Evolutionary conservation across 352 stramenopile genomes (phyloP), one percentile per base, ranked within the genome.

Genomic region (Blastocystis sp.): DNA sequence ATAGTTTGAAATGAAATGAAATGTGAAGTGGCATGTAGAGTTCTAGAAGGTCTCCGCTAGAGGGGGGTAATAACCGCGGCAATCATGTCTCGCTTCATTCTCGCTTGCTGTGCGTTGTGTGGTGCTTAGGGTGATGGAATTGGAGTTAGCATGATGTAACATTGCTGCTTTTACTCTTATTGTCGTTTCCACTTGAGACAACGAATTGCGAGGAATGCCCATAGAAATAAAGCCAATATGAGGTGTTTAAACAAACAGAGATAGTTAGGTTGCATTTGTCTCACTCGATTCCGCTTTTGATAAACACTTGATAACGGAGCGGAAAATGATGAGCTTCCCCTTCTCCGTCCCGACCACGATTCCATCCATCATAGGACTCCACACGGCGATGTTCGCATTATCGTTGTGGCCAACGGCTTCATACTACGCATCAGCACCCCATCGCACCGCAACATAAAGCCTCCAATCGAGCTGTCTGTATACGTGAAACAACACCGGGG

Each of bases 361-460:
- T 53, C 66, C 66, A 53, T 77, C 66, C 66, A 77, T 77, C n/a
- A 5, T 19, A 48, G 66, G 66, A 40, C 41, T 61, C 66, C 66
- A 77, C 21, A 59, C 52, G 9, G 66, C 66, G n/a, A 77, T 77
- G 60, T 77, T 77, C 4, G 66, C 66, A 34, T 77, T 77, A 77
- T 77, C 66, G 40, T 77, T 77, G 17, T 21, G 23, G 9, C 66
- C 66, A n/a, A 77, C 38, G 5, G 34, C 34, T 77, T 77, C 66
- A 60, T 61, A 77, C 66, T 77, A 77, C 10, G 40, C 17, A 19
- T 34, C 10, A 77, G 3, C 60, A n/a, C 19, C 3, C 34, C 2
- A 17, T 19, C 43, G 21, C 11, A 43, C 14, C 1, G 10, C 66
- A 60, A 77, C 66, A 53, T 77, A 77, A 4, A 77, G 43, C 52